Evolutionary conservation across 192 early-diverging fungal species (phyloP), one percentile per base, ranked within the genome.

Genomic region (Dispira simplex): DNA sequence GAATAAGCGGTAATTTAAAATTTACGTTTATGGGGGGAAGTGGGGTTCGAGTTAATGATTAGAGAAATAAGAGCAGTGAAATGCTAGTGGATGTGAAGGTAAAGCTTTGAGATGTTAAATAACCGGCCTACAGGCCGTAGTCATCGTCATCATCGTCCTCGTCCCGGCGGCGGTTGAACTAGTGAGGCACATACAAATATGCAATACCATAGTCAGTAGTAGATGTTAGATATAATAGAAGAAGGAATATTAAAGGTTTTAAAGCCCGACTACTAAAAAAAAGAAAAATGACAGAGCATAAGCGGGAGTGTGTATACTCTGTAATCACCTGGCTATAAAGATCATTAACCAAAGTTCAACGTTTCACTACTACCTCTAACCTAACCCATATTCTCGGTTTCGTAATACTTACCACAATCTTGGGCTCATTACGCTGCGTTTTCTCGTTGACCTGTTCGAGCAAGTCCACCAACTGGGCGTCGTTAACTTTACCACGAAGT

Each of bases 391-490:
- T n/a, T n/a, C n/a, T n/a, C n/a, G n/a, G n/a, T n/a, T n/a, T n/a
- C n/a, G n/a, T 39, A 46, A 1, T 49, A 71, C 81, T 57, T 79
- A 90, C 87, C 74, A 82, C 84, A 71, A 93, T 87, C 70, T 88
- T 89, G 20, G 85, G 80, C 64, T 84, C 77, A 21, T 46, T 63
- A 45, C 65, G 51, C 48, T 79, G 73, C 39, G 79, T 74, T 63
- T 83, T 79, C 69, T 87, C 86, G 65, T 83, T 92, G 51, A 98
- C 77, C 66, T 91, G 84, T 63, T 84, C 84, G 45, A 95, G 78
- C 59, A 98, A 68, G 51, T 85, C 89, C 67, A 93, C 90, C 62
- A 98, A 73, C 74, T 90, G 86, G 20, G 78, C 70, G 66, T 98
- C 92, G 27, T 78, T 85, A 26, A 98, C 83, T 69, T 88, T 90